Conservation (phyloP, 2,329 filamentous ascomycete genomes). For the Dothistroma septosporum region DNA sequence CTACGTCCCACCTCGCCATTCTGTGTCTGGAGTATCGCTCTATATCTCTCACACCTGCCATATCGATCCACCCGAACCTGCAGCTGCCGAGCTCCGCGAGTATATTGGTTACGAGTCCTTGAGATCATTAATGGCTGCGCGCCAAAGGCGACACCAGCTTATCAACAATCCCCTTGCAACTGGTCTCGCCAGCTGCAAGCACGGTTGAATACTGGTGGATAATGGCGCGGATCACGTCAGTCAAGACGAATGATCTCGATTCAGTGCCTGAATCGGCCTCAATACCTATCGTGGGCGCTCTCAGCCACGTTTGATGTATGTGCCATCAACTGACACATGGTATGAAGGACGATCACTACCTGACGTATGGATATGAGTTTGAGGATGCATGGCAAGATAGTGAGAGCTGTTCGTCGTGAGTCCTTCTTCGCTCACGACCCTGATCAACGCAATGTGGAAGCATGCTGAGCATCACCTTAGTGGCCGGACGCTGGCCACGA, state of each 20-base stretch:
- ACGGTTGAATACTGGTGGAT: neutral
- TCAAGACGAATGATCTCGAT: neutral
- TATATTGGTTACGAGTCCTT: neutral
- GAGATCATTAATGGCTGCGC: conserved; percentile 3
- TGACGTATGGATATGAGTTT: conserved; percentile 12
- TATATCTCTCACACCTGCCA: neutral
- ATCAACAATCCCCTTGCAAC: neutral
- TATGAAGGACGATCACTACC: conserved; percentile 20
- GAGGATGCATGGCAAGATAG: conserved; percentile 11
- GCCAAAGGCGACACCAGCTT: neutral
- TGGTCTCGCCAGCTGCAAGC: neutral
- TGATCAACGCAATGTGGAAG: neutral
- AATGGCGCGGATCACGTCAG: conserved; percentile 1
- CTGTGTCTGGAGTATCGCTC: neutral
- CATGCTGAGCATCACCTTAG: conserved; percentile 23
- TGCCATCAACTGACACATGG: conserved; percentile 5
- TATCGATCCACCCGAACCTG: neutral
- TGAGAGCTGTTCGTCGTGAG: conserved; percentile 22
- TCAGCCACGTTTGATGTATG: conserved; percentile 21
- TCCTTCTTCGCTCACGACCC: neutral
- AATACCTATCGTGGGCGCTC: conserved; percentile 21
- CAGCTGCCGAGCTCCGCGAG: neutral
- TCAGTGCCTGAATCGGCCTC: conserved; percentile 13
- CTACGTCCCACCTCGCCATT: neutral
- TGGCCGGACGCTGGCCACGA: conserved; percentile 38